These are phyloP conservation scores for Amanita pallidorosea DNA, from an alignment of 768 basidiomycete species.

Conservation along the genomic window DNA sequence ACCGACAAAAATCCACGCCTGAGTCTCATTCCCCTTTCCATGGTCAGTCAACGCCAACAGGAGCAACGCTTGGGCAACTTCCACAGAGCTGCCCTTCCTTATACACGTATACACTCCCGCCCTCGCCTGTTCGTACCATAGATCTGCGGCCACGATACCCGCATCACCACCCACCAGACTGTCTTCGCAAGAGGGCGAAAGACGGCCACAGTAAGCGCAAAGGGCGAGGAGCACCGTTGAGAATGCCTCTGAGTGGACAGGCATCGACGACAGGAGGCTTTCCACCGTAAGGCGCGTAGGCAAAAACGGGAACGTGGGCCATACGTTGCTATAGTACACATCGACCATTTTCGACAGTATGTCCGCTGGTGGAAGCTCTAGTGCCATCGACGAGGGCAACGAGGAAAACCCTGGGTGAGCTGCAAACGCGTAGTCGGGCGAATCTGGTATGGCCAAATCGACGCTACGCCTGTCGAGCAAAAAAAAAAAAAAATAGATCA, in stretches of 20 bases:
- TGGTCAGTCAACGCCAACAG: conserved; percentile 16
- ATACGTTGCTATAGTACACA: conserved; percentile 14
- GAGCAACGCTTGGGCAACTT: conserved; percentile 16
- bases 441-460: conserved; percentile 7
- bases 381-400: conserved; percentile 3
- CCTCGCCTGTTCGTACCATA: conserved; percentile 17
- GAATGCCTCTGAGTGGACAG: conserved; percentile 7
- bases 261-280: conserved; percentile 6
- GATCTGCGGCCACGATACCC: conserved; percentile 15
- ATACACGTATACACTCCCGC: conserved; percentile 4
- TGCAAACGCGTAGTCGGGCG: conserved; percentile 4
- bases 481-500: not conserved
- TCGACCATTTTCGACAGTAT: conserved; percentile 15
- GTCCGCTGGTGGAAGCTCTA: conserved; percentile 17
- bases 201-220: conserved; percentile 17
- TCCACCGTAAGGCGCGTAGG: conserved; percentile 9
- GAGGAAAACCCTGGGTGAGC: conserved; percentile 2
- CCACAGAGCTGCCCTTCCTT: conserved; percentile 11
- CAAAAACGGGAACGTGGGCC: conserved; percentile 16
- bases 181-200: conserved; percentile 9
- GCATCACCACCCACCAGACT: conserved; percentile 7
- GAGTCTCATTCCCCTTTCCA: conserved; percentile 16
- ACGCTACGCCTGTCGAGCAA: conserved; percentile 8
- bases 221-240: conserved; percentile 16
- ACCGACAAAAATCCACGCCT: conserved; percentile 18